These are phyloP conservation scores for Mortierella antarctica DNA, from an alignment of 192 early-diverging fungal genomes.

Conservation along the genomic window DNA sequence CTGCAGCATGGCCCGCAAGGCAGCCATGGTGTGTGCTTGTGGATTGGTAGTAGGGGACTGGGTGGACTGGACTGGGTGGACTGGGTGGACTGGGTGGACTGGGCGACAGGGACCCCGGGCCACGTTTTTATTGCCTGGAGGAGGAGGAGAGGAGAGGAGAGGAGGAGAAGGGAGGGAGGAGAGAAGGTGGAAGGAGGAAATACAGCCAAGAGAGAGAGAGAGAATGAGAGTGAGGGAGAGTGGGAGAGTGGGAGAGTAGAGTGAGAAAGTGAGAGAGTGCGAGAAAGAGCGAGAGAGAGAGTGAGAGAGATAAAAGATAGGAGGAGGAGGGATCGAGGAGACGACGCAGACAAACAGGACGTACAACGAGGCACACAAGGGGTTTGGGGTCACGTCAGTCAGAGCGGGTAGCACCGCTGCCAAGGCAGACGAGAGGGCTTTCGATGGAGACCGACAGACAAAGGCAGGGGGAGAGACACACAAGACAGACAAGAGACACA, in stretches of 20 bases:
- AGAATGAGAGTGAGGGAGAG: background rate
- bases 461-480: background rate
- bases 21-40: conserved; percentile 10
- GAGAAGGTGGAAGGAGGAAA: background rate
- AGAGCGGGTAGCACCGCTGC: background rate
- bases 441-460: background rate
- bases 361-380: background rate
- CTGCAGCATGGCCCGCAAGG: conserved; percentile 33
- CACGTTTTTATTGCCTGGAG: background rate
- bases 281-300: background rate
- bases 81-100: background rate
- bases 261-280: background rate
- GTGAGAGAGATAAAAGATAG: background rate
- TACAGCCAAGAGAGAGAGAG: conserved; percentile 1
- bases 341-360: background rate
- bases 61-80: conserved; percentile 1
- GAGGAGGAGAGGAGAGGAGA: background rate
- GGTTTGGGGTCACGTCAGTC: background rate
- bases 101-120: background rate
- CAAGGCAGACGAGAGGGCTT: background rate
- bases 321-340: background rate
- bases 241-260: background rate
- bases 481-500: background rate
- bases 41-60: background rate
- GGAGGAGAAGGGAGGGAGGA: background rate